phyloP scores from a whole-genome alignment of 768 basidiomycete genomes.

The Leucocoprinus sp. region DNA sequence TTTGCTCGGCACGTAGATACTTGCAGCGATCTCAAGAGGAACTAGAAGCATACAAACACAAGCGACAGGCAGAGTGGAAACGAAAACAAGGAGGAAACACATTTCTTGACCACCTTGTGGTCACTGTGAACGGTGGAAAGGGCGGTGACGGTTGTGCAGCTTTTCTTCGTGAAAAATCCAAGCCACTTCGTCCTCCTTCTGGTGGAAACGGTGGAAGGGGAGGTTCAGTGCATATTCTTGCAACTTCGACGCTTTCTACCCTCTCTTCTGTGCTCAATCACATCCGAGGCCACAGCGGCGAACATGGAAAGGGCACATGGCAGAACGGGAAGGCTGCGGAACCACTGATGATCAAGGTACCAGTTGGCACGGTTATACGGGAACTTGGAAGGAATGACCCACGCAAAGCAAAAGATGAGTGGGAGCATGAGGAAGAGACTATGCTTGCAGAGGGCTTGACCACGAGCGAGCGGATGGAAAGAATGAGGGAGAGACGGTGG shows the following conservation, averaged over 20 bases:
- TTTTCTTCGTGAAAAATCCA: conserved; percentile 86
- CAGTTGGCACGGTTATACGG: conserved; percentile 82
- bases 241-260: conserved; percentile 69
- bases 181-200: conserved; percentile 79
- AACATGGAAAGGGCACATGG: conserved; percentile 78
- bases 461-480: conserved; percentile 40
- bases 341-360: conserved; percentile 74
- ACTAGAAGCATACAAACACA: conserved; percentile 33
- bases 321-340: conserved; percentile 70
- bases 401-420: conserved; percentile 55
- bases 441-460: conserved; percentile 33
- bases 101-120: conserved; percentile 76
- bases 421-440: conserved; percentile 64
- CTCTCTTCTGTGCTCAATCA: conserved; percentile 66
- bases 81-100: conserved; percentile 63
- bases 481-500: conserved; percentile 62
- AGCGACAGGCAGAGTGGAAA: conserved; percentile 67
- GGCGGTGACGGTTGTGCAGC: conserved; percentile 92
- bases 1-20: conserved; percentile 3
- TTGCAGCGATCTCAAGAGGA: conserved; percentile 17
- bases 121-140: conserved; percentile 76
- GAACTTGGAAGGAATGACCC: conserved; percentile 65
- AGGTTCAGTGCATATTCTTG: conserved; percentile 78
- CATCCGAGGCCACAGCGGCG: conserved; percentile 58
- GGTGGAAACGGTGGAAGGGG: conserved; percentile 91